Evolutionary conservation across 2,329 filamentous ascomycete species (phyloP).

Genomic region (Phialophora expanda): DNA sequence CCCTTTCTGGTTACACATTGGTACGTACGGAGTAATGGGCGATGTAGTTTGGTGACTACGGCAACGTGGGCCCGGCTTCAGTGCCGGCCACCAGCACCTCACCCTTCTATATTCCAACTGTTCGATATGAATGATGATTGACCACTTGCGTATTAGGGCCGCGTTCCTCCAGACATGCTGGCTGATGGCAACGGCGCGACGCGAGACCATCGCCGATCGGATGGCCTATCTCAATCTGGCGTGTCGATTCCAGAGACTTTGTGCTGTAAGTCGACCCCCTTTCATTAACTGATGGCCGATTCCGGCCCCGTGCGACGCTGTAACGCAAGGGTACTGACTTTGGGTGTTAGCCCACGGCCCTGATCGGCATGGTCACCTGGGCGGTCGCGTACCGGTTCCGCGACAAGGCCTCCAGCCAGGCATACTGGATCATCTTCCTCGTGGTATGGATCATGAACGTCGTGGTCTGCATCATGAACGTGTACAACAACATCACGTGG

Average conservation of each 20-base stretch:
- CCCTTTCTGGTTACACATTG: conserved; percentile 28
- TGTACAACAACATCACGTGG: conserved; percentile 36
- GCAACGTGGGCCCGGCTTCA: neutral
- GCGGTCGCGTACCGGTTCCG: conserved; percentile 31
- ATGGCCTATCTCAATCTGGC: conserved; percentile 33
- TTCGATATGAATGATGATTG: neutral
- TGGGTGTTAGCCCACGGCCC: conserved; percentile 22
- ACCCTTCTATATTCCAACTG: neutral
- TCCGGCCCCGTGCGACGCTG: too few relatives aligned
- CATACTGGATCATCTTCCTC: conserved; percentile 34
- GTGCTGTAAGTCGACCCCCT: conserved; percentile 20
- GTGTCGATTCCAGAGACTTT: conserved; percentile 30
- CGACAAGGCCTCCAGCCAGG: conserved; percentile 29
- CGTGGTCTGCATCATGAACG: conserved; percentile 34
- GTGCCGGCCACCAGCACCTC: neutral
- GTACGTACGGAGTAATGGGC: conserved; percentile 9
- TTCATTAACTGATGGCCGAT: neutral
- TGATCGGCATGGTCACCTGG: conserved; percentile 34
- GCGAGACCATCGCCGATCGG: conserved; percentile 26
- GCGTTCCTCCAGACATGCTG: conserved; percentile 33
- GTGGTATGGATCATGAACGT: conserved; percentile 30
- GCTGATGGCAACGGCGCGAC: conserved; percentile 30
- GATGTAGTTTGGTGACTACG: neutral
- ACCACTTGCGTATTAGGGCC: conserved; percentile 9
- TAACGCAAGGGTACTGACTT: conserved; percentile 6